A percentile compares a stretch with the other conserved stretches of the same genome.
These are phyloP conservation scores for Cyberlindnera xishuangbannaensis DNA, from an alignment of 805 yeast genomes.

Conservation along the genomic window DNA sequence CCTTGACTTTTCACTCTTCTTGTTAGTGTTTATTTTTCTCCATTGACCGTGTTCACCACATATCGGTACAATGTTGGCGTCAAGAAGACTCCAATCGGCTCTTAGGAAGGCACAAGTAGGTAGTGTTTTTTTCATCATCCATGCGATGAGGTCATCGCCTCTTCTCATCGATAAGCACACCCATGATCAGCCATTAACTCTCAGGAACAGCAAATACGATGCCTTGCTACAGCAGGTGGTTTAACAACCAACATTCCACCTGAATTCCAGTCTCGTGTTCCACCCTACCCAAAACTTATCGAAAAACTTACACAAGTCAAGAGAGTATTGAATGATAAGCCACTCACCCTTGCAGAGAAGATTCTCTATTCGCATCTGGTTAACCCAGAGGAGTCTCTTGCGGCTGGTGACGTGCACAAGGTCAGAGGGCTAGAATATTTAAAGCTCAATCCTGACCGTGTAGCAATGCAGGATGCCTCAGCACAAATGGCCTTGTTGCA, in stretches of 20 bases:
- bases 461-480: slow-evolving; percentile 99
- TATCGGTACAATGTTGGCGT: slow-evolving; percentile 13
- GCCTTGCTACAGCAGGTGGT: slow-evolving; percentile 20
- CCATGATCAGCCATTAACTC: background rate
- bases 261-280: slow-evolving; percentile 65
- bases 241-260: slow-evolving; percentile 36
- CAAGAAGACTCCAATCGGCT: slow-evolving; percentile 8
- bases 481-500: slow-evolving; percentile 99
- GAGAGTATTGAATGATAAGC: slow-evolving; percentile 57
- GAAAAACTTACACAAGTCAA: slow-evolving; percentile 59
- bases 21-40: too few relatives aligned
- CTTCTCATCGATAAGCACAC: background rate
- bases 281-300: slow-evolving; percentile 79
- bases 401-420: slow-evolving; percentile 42
- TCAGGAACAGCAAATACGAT: slow-evolving; percentile 8
- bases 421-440: slow-evolving; percentile 85
- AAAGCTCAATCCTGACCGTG: slow-evolving; percentile 94
- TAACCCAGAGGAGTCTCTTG: slow-evolving; percentile 78
- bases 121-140: background rate
- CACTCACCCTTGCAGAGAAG: slow-evolving; percentile 92
- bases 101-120: slow-evolving; percentile 14
- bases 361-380: slow-evolving; percentile 88
- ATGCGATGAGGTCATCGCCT: too few relatives aligned
- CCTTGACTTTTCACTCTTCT: too few relatives aligned
- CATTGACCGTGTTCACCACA: too few relatives aligned